phyloP scores from a whole-genome alignment of 2,329 filamentous ascomycete species.

The Sporothrix pseudoabietina region DNA sequence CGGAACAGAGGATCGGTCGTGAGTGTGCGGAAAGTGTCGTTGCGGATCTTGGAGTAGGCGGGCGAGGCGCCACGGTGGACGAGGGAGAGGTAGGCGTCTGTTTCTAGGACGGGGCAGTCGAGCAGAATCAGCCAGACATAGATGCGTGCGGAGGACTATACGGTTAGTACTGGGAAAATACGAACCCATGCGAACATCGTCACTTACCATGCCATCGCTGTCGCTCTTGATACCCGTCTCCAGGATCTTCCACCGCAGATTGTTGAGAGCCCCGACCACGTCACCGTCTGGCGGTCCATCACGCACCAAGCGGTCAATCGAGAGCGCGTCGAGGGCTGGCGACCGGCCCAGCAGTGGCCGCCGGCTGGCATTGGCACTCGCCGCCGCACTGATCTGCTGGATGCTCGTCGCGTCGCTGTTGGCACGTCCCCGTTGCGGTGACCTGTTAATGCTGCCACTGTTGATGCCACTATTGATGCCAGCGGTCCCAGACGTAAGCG shows the following conservation, averaged over 20 bases:
- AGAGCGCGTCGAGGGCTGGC: conserved; percentile 57
- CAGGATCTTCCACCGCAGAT: conserved; percentile 71
- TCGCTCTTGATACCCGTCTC: conserved; percentile 75
- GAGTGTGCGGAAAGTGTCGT: conserved; percentile 95
- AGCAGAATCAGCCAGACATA: conserved; percentile 96
- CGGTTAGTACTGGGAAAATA: neutral
- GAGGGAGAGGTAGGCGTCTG: conserved; percentile 84
- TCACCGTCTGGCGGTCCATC: conserved; percentile 78
- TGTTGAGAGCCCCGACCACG: conserved; percentile 66
- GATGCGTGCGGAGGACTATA: conserved; percentile 83
- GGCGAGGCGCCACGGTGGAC: conserved; percentile 92
- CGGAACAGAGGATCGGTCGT: conserved; percentile 97
- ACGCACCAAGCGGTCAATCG: conserved; percentile 74
- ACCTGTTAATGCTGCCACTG: conserved; percentile 40
- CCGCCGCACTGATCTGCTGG: conserved; percentile 45
- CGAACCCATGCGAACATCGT: neutral
- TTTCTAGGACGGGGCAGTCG: conserved; percentile 79
- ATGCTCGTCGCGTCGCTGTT: conserved; percentile 67
- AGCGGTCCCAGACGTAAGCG: neutral
- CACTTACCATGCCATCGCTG: conserved; percentile 74
- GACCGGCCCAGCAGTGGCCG: conserved; percentile 51
- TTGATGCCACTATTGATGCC: conserved; percentile 26
- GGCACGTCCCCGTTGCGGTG: conserved; percentile 63
- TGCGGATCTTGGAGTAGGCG: conserved; percentile 95
- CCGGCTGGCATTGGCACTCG: conserved; percentile 45